Evolutionary conservation across 371 early-diverging fungal species (phyloP), one percentile per base, ranked within the genome.

Genomic region (Batkoa obscura): DNA sequence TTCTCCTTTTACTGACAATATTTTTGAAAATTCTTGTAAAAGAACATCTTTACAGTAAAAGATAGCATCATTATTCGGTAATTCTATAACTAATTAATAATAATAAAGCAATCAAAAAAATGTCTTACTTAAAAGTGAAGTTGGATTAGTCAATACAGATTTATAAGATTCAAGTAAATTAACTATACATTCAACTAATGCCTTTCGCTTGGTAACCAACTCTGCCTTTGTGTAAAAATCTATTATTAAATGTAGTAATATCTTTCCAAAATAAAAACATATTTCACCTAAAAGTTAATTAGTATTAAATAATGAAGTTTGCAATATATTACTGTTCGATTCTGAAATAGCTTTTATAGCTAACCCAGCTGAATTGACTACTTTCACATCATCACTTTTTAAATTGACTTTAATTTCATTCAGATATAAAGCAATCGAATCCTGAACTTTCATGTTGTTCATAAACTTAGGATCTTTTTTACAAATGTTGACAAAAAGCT

Each of bases 401-500:
- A 47, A 8, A n/a, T 30, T n/a, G 13, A 23, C 5, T 8, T 6
- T 47, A 13, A 31, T 31, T 47, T n/a, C 47, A 30, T 31, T 31
- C n/a, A 47, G 23, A 8, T 6, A n/a, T 30, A n/a, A n/a, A n/a
- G n/a, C n/a, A n/a, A n/a, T 47, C 31, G 47, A 4, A 13, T 47
- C n/a, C 23, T 30, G n/a, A n/a, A 5, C 5, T 17, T 31, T 47
- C 47, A 30, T 17, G 23, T 47, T 8, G 9, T 31, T 12, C 13
- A 31, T 13, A 23, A 30, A 13, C 31, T 30, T n/a, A n/a, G 47
- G 47, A 47, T 5, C 30, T 35, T 12, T 50, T 8, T 35, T 12
- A 2, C 15, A 15, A 36, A 51, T 33, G 4, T 38, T 33, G 5
- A 12, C 5, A 6, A 81, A 77, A 23, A 87, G 69, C 15, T 71